Percentiles rank a stretch among this genome's conserved stretches.
These are phyloP conservation scores for Agaricus bisporus DNA, from an alignment of 768 basidiomycete genomes.

Conservation along the genomic window DNA sequence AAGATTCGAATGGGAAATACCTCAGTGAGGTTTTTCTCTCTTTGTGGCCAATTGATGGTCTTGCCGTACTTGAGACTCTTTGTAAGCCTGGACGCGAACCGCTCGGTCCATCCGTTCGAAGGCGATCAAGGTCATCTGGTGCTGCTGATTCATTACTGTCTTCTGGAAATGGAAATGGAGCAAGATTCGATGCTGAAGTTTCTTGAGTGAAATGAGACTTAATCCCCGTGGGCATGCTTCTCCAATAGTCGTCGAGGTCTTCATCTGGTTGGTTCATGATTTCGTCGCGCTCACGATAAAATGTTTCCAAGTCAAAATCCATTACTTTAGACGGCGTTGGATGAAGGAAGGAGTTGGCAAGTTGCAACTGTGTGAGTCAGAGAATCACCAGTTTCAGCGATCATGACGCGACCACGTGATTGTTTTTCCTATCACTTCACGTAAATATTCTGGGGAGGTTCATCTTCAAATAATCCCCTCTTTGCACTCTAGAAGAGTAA, in stretches of 20 bases:
- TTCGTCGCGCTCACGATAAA: conserved; percentile 50
- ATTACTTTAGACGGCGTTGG: conserved; percentile 1
- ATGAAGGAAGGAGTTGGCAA: background rate
- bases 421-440: background rate
- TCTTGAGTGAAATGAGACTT: conserved; percentile 4
- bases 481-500: background rate
- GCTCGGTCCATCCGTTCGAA: conserved; percentile 3
- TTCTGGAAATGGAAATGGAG: conserved; percentile 1
- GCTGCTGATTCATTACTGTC: background rate
- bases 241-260: conserved; percentile 41
- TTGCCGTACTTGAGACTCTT: no score
- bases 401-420: conserved; percentile 11
- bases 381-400: no score
- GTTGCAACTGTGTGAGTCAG: background rate
- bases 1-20: background rate
- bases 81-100: background rate
- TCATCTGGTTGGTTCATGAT: conserved; percentile 51
- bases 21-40: background rate
- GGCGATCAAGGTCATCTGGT: background rate
- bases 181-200: background rate
- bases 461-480: no score
- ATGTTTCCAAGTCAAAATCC: conserved; percentile 35
- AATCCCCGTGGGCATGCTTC: conserved; percentile 18
- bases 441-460: no score
- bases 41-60: no score